phyloP scores from a whole-genome alignment of 1,284 basidiomycete species.

The Puccinia coronata region DNA sequence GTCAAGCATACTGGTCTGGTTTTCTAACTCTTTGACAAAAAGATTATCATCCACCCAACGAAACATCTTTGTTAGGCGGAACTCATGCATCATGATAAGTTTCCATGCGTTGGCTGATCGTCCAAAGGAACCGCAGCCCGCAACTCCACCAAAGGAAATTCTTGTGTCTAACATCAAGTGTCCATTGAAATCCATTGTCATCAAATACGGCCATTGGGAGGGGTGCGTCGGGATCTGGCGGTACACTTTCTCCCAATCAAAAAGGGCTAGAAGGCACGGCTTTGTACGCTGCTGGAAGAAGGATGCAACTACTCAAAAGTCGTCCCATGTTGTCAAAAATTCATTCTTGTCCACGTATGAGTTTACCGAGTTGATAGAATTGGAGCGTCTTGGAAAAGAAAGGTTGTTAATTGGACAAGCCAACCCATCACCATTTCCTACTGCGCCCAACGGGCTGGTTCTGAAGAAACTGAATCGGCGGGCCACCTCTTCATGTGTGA shows the following conservation, averaged over 20 bases:
- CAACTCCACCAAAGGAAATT: neutral
- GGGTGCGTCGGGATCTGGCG: neutral
- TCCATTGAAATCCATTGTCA: neutral
- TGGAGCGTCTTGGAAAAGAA: neutral
- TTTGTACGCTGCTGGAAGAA: neutral
- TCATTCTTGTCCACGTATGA: neutral
- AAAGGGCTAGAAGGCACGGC: neutral
- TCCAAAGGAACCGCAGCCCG: neutral
- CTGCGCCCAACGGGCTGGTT: neutral
- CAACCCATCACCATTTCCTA: neutral
- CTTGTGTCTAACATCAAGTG: neutral
- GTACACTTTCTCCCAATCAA: conserved; percentile 19
- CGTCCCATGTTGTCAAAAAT: neutral
- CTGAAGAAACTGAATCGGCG: too few relatives aligned
- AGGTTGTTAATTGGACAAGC: neutral
- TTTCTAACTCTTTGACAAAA: neutral
- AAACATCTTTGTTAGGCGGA: neutral
- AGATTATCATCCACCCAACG: conserved; percentile 2
- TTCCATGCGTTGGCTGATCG: neutral
- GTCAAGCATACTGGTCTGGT: neutral
- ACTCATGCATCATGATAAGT: neutral
- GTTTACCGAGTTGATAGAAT: neutral
- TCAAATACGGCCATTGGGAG: neutral
- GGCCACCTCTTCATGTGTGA: too few relatives aligned
- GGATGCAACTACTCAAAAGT: neutral